Evolutionary conservation across 306 rosid species (phyloP).

Genomic region (Vachellia collinsii): DNA sequence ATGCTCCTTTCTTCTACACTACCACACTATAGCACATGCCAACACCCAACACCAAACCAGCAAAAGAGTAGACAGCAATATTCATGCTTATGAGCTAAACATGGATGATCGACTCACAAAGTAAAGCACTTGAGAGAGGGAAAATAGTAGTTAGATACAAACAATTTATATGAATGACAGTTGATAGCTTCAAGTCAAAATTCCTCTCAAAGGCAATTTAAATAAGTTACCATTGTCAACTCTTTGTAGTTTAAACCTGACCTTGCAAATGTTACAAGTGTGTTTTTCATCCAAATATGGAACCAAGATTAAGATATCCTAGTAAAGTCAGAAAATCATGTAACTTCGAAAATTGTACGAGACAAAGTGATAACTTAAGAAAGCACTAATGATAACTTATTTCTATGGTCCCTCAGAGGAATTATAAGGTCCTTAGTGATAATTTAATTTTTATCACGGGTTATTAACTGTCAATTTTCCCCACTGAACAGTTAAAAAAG

Average conservation of each 20-base stretch:
- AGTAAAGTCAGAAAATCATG: background rate
- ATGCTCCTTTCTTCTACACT: too few relatives aligned
- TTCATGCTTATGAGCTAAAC: background rate
- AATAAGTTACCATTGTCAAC: background rate
- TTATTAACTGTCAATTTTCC: background rate
- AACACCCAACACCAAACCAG: too few relatives aligned
- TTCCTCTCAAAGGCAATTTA: too few relatives aligned
- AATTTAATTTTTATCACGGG: background rate
- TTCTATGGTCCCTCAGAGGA: background rate
- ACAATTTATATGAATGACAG: background rate
- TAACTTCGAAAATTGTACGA: background rate
- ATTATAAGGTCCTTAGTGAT: background rate
- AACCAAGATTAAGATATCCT: background rate
- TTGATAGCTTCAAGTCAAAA: background rate
- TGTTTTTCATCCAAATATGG: background rate
- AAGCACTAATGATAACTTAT: background rate
- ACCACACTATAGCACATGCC: background rate
- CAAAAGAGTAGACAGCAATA: background rate
- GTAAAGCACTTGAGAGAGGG: background rate
- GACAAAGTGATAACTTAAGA: background rate
- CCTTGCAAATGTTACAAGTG: background rate
- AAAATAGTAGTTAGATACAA: background rate
- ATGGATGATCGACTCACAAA: background rate
- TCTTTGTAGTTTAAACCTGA: too few relatives aligned
- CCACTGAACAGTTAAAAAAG: background rate